Base-by-base conservation (phyloP, 2,329 filamentous ascomycete species). In the Botrytis fabae region DNA sequence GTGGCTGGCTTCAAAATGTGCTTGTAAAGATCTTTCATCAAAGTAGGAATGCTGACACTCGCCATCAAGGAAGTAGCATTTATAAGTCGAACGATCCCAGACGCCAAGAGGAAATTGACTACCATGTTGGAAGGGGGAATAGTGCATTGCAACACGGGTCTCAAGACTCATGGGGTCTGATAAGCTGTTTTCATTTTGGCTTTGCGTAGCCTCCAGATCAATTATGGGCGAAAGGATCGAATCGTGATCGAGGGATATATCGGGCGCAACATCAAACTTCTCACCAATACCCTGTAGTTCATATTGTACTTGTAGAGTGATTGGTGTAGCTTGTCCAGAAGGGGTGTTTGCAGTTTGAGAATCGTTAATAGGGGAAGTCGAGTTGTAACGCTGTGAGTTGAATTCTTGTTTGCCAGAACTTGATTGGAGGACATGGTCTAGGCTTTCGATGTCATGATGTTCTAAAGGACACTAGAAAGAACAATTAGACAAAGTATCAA, bases 401-500 rank as follows among this genome's bases (percentile, higher is more conserved):
- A 10, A 10, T 69, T 57, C 65, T 69, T 59, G 65, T 57, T 40
- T 32, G 18, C 22, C 69, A 59, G 44, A 69, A 68, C 48, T 69
- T 22, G 72, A 54, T 54, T 68, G 71, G 14, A 70, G 73, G 9
- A 74, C 65, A 32, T 16, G 68, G 70, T 78, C 74, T n/a, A 80
- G 77, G n/a, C 48, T 73, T 16, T 69, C 71, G 32, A 78, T 76
- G 48, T 80, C 79, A 64, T 80, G 78, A 71, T 80, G 79, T 35
- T 79, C 74, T 28, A 80, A 70, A 25, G 77, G 76, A 69, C 79
- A 80, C 78, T 79, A 68, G 22, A 48, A 20, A 38, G 64, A 18
- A n/a, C 25, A 42, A 20, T 48, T n/a, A 28, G n/a, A 38, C n/a
- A 40, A 68, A 42, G 35, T 18, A 66, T 71, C 6, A 69, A 75